phyloP scores from a whole-genome alignment of 2,329 filamentous ascomycete genomes.

The Arthrobotrys sphaeroides region DNA sequence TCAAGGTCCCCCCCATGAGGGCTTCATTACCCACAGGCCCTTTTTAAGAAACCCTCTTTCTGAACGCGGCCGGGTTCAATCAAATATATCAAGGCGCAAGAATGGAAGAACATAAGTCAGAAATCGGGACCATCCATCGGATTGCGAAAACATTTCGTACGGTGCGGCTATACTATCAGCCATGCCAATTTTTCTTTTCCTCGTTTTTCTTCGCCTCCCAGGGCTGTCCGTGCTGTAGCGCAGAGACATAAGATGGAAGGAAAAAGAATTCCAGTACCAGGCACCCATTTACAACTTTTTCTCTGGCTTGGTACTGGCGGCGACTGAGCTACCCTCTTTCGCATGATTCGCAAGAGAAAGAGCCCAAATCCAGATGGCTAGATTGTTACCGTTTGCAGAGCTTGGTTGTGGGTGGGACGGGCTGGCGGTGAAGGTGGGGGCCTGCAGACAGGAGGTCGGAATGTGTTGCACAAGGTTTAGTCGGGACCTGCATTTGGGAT shows the following conservation, averaged over 20 bases:
- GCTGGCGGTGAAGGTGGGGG: conserved; percentile 13
- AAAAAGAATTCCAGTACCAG: conserved; percentile 35
- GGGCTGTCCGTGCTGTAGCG: too few relatives aligned
- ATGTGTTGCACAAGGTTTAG: conserved; percentile 53
- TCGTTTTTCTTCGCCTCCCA: conserved; percentile 4
- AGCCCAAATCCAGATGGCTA: conserved; percentile 22
- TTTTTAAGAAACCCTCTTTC: conserved; percentile 31
- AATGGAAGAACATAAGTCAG: conserved; percentile 25
- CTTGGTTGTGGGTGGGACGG: conserved; percentile 14
- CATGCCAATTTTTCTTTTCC: conserved; percentile 28
- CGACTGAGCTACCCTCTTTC: conserved; percentile 23
- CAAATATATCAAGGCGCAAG: conserved; percentile 39
- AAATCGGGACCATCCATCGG: conserved; percentile 31
- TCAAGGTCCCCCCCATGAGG: background rate
- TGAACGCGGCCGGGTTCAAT: conserved; percentile 25
- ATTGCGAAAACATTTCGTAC: conserved; percentile 5
- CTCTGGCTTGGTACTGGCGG: too few relatives aligned
- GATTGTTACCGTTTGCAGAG: conserved; percentile 47
- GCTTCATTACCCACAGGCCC: conserved; percentile 3
- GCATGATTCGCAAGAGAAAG: background rate
- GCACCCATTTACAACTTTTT: conserved; percentile 31
- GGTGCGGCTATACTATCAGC: conserved; percentile 33
- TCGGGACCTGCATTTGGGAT: conserved; percentile 44
- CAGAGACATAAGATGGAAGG: background rate
- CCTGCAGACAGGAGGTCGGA: conserved; percentile 43